Conservation (phyloP, 495 filamentous ascomycete species). For the Diplogelasinospora grovesii region DNA sequence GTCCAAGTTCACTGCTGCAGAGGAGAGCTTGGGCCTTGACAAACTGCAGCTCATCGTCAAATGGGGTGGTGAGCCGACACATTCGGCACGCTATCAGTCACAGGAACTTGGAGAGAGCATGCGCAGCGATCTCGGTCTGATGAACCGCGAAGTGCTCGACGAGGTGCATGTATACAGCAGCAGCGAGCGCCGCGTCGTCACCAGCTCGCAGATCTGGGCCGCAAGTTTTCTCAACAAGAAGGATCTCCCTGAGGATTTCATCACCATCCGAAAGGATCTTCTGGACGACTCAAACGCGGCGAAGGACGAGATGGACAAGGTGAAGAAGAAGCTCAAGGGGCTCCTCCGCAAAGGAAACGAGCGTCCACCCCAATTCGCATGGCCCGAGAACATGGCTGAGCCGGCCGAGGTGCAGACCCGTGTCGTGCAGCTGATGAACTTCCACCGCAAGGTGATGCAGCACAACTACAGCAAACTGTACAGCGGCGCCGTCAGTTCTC, state of each 20-base stretch:
- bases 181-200: conserved; percentile 88
- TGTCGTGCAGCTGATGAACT: conserved; percentile 96
- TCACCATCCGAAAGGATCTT: conserved; percentile 86
- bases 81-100: conserved; percentile 91
- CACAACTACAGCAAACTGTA: conserved; percentile 80
- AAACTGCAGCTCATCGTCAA: conserved; percentile 98
- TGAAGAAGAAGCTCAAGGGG: conserved; percentile 96
- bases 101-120: conserved; percentile 92
- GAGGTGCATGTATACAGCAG: conserved; percentile 91
- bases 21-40: conserved; percentile 83
- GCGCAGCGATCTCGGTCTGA: conserved; percentile 86
- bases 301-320: conserved; percentile 99
- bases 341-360: conserved; percentile 80
- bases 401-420: conserved; percentile 81
- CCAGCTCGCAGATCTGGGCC: conserved; percentile 95
- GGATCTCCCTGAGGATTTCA: conserved; percentile 73
- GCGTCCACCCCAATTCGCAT: conserved; percentile 89
- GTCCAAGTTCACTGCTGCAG: conserved; percentile 81
- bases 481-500: conserved; percentile 51
- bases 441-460: conserved; percentile 89
- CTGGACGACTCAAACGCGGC: conserved; percentile 98
- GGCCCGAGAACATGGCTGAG: conserved; percentile 93
- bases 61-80: conserved; percentile 97
- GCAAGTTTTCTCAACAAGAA: conserved; percentile 83
- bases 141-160: conserved; percentile 85